Conservation (phyloP, 228 moss, liverwort and hornwort genomes). For the Sphagnum magellanicum region DNA sequence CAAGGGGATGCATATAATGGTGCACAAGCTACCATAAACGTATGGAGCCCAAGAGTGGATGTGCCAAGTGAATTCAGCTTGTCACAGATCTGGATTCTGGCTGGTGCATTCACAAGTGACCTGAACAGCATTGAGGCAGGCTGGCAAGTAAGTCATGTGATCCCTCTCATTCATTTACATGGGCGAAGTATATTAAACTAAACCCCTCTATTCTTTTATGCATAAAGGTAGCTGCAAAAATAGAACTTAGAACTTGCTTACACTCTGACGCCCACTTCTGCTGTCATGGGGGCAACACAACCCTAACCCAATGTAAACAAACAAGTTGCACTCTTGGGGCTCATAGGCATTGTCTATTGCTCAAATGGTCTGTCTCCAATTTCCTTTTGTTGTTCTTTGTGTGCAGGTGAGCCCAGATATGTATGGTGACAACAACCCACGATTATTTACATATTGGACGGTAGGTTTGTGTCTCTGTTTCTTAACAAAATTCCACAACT, state of each 20-base stretch:
- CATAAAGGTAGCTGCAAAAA: no score
- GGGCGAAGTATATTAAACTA: no score
- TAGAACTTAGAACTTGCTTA: no score
- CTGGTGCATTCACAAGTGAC: slow-evolving; percentile 44
- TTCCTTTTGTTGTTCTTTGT: background rate
- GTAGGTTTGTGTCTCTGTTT: slow-evolving; percentile 9
- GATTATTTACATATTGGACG: slow-evolving; percentile 53
- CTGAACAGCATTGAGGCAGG: slow-evolving; percentile 56
- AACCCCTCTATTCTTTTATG: no score
- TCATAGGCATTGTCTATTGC: no score
- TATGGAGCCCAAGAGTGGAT: slow-evolving; percentile 39
- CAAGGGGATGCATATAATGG: slow-evolving; percentile 34
- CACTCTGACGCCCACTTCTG: no score
- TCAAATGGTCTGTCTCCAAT: no score
- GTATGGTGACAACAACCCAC: slow-evolving; percentile 44
- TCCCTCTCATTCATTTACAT: no score
- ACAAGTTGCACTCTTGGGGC: no score
- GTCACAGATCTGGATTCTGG: slow-evolving; percentile 49
- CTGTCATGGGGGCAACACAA: no score
- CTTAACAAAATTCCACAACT: no score
- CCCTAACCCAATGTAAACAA: no score
- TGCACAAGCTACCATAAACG: slow-evolving; percentile 41
- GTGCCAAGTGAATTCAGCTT: slow-evolving; percentile 48
- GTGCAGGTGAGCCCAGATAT: slow-evolving; percentile 42
- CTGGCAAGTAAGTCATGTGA: slow-evolving; percentile 31